phyloP scores from a whole-genome alignment of 2,329 filamentous ascomycete species.

The Pseudogymnoascus sp. region DNA sequence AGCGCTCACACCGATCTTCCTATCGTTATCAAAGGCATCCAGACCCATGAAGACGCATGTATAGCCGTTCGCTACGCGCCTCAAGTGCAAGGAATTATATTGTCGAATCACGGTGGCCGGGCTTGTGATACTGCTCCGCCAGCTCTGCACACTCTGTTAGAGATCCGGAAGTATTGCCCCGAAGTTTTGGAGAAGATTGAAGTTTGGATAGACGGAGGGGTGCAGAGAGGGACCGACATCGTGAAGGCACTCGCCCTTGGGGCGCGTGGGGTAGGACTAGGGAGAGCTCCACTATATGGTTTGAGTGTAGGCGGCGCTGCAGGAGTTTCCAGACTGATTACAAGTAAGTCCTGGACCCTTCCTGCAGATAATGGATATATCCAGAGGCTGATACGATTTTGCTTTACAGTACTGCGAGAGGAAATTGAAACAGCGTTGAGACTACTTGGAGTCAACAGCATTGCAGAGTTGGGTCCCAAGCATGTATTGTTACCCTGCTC shows the following conservation, averaged over 20 bases:
- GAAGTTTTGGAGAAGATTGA: slow-evolving; percentile 14
- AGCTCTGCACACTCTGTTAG: slow-evolving; percentile 46
- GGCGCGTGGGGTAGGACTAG: slow-evolving; percentile 13
- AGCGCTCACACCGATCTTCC: slow-evolving; percentile 49
- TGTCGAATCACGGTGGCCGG: slow-evolving; percentile 65
- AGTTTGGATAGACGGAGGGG: slow-evolving; percentile 14
- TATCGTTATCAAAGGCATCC: slow-evolving; percentile 62
- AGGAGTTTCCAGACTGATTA: slow-evolving; percentile 45
- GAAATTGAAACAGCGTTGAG: slow-evolving; percentile 61
- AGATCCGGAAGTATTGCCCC: slow-evolving; percentile 13
- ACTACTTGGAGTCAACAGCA: slow-evolving; percentile 54
- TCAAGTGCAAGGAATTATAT: slow-evolving; percentile 46
- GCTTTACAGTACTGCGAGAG: slow-evolving; percentile 36
- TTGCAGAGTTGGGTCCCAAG: slow-evolving; percentile 41
- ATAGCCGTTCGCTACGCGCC: slow-evolving; percentile 48
- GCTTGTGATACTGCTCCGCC: slow-evolving; percentile 44
- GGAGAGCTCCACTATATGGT: slow-evolving; percentile 20
- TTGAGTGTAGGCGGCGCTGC: slow-evolving; percentile 49
- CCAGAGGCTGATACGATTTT: not conserved
- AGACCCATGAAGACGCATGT: slow-evolving; percentile 56
- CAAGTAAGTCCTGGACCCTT: slow-evolving; percentile 24
- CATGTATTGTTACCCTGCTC: not conserved
- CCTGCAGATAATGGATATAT: not conserved
- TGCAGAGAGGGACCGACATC: slow-evolving; percentile 14
- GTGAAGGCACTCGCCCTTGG: slow-evolving; percentile 15